These are phyloP conservation scores for Backusella tuberculispora DNA, from an alignment of 192 early-diverging fungal species.

Conservation along the genomic window DNA sequence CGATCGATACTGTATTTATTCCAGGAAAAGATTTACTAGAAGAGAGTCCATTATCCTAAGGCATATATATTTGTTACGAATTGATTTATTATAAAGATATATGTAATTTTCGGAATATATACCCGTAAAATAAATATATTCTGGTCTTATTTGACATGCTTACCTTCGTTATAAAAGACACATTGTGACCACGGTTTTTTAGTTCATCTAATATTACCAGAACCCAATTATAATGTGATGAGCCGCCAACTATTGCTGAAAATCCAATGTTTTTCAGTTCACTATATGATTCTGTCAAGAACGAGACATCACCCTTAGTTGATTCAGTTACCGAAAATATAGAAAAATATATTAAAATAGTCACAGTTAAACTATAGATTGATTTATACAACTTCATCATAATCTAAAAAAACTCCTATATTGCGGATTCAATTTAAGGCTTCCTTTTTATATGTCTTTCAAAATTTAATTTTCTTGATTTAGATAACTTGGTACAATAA, in stretches of 20 bases:
- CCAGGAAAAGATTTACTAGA: background rate
- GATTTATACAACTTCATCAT: background rate
- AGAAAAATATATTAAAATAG: background rate
- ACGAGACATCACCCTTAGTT: background rate
- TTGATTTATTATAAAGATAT: background rate
- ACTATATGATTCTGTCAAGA: background rate
- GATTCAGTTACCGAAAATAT: background rate
- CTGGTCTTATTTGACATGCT: background rate
- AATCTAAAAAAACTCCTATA: background rate
- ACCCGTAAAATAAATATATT: background rate
- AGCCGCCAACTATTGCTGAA: slow-evolving; percentile 1
- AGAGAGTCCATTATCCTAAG: background rate
- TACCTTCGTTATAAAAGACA: slow-evolving; percentile 1
- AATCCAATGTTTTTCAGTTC: background rate
- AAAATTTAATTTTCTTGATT: background rate
- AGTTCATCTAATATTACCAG: background rate
- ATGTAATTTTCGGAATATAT: background rate
- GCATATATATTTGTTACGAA: too few relatives aligned
- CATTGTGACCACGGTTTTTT: background rate
- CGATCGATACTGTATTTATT: background rate
- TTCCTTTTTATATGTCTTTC: background rate
- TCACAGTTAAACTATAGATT: background rate
- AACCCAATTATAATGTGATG: slow-evolving; percentile 16
- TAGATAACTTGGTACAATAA: too few relatives aligned
- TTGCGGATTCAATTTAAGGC: background rate